Percentiles rank a stretch among this genome's conserved stretches.
Conservation (phyloP, 2,329 filamentous ascomycete species). For the Leptographium radiaticola region DNA sequence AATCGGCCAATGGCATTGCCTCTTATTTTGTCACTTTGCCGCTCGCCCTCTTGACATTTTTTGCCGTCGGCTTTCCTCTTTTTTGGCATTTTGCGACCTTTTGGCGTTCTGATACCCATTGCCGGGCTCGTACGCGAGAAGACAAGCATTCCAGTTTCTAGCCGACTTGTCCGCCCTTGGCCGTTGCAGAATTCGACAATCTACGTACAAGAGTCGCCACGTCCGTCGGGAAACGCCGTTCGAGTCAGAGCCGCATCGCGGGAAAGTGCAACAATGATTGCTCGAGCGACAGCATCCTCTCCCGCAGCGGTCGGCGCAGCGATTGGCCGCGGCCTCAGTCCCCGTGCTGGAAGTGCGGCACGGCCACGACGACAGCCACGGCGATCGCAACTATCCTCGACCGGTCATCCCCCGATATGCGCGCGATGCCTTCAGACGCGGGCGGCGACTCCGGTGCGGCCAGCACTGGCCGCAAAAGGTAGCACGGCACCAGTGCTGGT, state of each 20-base stretch:
- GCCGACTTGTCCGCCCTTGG: too few relatives aligned
- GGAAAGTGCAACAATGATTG: background rate
- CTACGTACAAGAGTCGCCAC: too few relatives aligned
- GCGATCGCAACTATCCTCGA: background rate
- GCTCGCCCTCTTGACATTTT: background rate
- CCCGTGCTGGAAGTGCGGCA: background rate
- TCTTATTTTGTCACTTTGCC: background rate
- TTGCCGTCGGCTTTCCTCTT: background rate
- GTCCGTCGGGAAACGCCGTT: too few relatives aligned
- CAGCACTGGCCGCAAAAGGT: background rate
- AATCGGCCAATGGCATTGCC: background rate
- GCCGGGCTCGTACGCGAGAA: too few relatives aligned
- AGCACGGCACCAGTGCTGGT: background rate
- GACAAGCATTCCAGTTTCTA: too few relatives aligned
- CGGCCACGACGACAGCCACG: background rate
- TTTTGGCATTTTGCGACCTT: too few relatives aligned
- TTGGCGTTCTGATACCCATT: too few relatives aligned
- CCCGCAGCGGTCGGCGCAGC: background rate
- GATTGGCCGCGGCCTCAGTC: background rate
- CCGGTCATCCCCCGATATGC: slow-evolving; percentile 1
- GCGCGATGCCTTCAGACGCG: slow-evolving; percentile 8
- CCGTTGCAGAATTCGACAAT: too few relatives aligned
- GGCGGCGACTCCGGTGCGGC: background rate
- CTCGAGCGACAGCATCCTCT: background rate
- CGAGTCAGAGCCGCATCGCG: background rate